Evolutionary conservation across 148 eudicot species (phyloP), one percentile per base, ranked within the genome.

Genomic region (Persicaria maculosa): DNA sequence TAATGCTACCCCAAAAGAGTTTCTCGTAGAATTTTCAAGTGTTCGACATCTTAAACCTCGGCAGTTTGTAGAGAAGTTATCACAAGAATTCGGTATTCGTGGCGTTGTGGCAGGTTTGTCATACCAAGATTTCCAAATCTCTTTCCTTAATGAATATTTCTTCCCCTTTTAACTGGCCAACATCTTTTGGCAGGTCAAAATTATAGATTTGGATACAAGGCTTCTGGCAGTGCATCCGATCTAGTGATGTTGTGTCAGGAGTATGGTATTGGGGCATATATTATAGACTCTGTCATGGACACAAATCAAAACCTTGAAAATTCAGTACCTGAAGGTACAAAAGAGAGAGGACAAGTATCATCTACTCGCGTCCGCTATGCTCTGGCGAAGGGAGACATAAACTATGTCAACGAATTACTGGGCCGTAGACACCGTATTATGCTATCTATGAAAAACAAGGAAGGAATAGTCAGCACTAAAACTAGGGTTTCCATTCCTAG

Each of bases 281-380:
- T 95, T 54, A 88, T 92, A 71, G 84, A 84, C n/a, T 80, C 92
- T 25, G 91, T 95, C 74, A 92, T 92, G 99, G 99, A 95, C 83
- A 79, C 79, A 79, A 84, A 84, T 72, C 89, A 84, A 75, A 67
- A 79, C 68, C 74, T 80, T 0, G 78, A 8, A 74, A 80, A 50
- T 71, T 59, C 79, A 59, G 75, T 74, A 64, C 68, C 80, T 19
- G 72, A 31, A 19, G 77, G 83, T 75, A 77, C 85, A 46, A 87
- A 90, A 72, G 99, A 95, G 77, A 84, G 48, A 84, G 99, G 99
- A 43, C 99, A 95, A 82, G 99, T 95, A 61, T 92, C 97, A 12
- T 95, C 97, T 72, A 95, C 99, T 47, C 91, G 99, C 50, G 99
- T 95, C 59, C 92, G 99, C 62, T 78, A 85, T 72, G 97, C 99